Base-by-base conservation (phyloP, 257 asterid species). In the Gentiana macrophylla region DNA sequence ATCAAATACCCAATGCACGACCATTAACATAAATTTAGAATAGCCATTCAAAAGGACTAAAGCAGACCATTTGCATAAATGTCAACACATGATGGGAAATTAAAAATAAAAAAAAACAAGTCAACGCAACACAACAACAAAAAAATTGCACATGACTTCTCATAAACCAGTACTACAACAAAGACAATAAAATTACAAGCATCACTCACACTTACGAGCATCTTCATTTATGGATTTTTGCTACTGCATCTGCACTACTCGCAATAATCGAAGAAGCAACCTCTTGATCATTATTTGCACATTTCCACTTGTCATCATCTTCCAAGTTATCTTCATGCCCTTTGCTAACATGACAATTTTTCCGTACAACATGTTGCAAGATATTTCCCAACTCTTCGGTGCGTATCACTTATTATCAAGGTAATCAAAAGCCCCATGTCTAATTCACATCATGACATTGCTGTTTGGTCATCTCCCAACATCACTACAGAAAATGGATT, bases 291-390 rank as follows among this genome's bases (percentile, higher is more conserved):
- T 77, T 86, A 49, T 51, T 43, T 13, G 67, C 75, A 52, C 64
- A 77, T 56, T 74, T 79, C 37, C 35, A 66, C 57, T 62, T 55
- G 60, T 89, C 94, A 50, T 67, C 70, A 62, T 83, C 84, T 63
- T 82, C 92, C 63, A 68, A 56, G 62, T 84, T 64, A 52, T 72
- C 75, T 41, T 80, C 95, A 53, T 63, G 76, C 12, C 83, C 95
- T 76, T 82, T 90, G 49, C 46, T 70, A 53, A 61, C 90, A 53
- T 62, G 79, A 70, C 79, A 70, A 71, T 60, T 84, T n/a, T 72
- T 91, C 71, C 98, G 67, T 55, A 87, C 83, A 55, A 91, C 95
- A 53, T 91, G 98, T 82, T 91, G 98, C 96, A 94, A 86, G 52
- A 91, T 86, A 65, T 91, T 91, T 57, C 75, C 80, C 72, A 86